Base-by-base conservation (phyloP, 768 basidiomycete genomes). In the Mycena polygramma region DNA sequence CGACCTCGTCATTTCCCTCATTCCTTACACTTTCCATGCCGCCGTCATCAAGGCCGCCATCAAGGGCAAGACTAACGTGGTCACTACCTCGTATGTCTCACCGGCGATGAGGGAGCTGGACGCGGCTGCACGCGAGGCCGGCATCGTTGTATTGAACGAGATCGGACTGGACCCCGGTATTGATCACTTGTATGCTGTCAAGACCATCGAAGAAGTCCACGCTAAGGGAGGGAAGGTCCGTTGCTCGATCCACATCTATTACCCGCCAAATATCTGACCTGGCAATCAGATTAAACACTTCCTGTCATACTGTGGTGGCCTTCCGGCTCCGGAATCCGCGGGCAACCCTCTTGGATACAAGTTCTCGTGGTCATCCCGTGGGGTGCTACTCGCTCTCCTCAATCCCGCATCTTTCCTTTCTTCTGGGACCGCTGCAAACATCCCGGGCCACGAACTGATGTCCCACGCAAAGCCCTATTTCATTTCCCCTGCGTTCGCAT, bases 301-400 rank as follows among this genome's bases (percentile, higher is more conserved):
- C 89, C 83, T 93, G 64, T 96, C 94, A 0, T 98, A 95, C 88
- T 99, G 97, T 73, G 96, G 97, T 78, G 97, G 97, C 68, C 92
- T 98, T 57, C 96, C 97, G 57, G 95, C 96, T 0, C 94, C 96
- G 9, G 92, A 95, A 75, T 92, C 92, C 77, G 90, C 95, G 6
- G 91, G 91, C 77, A 99, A 99, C 84, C 96, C 98, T 3, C 92
- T 99, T 66, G 97, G 97, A 14, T 99, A 98, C 90, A 98, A 98
- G 81, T 98, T 99, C 85, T 98, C 96, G 45, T 99, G 98, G 98
- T 97, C 96, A 9, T 94, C 96, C 10, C 93, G 96, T 24, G 97
- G 97, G 60, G 96, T 97, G 52, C 92, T 99, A 64, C 92, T 98
- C 74, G 97, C 98, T 2, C 89, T 98, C 60, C 89, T 96, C 75